Conservation (phyloP, 2,329 filamentous ascomycete species). For the Calonectria naviculata region DNA sequence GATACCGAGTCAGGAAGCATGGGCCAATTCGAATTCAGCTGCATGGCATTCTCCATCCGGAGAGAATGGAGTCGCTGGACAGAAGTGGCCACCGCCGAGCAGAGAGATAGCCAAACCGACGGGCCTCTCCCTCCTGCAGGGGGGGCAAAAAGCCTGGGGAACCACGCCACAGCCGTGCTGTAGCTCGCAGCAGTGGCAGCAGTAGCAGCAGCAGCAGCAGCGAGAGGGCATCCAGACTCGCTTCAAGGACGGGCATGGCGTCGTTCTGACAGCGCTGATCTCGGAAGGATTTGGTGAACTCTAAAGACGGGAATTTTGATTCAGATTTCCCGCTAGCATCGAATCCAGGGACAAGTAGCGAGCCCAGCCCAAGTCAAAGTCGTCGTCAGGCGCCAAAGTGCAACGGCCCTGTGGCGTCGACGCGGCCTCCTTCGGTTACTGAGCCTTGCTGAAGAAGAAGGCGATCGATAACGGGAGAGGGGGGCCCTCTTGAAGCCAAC, state of each 20-base stretch:
- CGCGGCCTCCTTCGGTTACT: not conserved
- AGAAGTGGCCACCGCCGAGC: not conserved
- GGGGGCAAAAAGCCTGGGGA: not conserved
- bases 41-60: not conserved
- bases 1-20: conserved; percentile 18
- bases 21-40: not conserved
- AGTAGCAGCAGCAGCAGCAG: not conserved
- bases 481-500: not conserved
- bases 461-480: not conserved
- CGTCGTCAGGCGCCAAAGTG: not conserved
- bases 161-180: conserved; percentile 1
- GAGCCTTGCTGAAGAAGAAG: not conserved
- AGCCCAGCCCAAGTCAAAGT: not conserved
- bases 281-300: conserved; percentile 1
- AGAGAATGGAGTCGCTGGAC: not conserved
- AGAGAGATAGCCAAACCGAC: not conserved
- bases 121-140: not conserved
- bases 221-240: not conserved
- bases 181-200: not conserved
- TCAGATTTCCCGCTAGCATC: conserved; percentile 1
- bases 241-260: not conserved
- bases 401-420: not conserved
- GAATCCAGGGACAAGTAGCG: conserved; percentile 4
- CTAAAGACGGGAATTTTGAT: not conserved
- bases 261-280: conserved; percentile 9